phyloP scores from a whole-genome alignment of 2,329 filamentous ascomycete genomes.

The Beauveria asiatica region DNA sequence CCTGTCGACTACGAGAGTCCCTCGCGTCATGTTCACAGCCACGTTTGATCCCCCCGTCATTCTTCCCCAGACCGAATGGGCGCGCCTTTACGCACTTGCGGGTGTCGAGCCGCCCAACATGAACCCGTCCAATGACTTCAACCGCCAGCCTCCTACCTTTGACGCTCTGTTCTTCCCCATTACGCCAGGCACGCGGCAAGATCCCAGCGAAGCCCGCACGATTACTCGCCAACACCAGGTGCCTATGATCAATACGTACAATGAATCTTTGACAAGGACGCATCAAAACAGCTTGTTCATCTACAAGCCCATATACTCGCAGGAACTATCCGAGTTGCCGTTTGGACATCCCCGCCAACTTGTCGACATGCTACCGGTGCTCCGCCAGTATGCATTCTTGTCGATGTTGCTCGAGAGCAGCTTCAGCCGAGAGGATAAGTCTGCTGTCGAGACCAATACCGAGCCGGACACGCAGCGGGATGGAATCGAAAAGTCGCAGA shows the following conservation, averaged over 20 bases:
- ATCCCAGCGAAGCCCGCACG: constrained; percentile 49
- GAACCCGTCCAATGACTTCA: constrained; percentile 24
- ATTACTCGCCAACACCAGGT: constrained; percentile 43
- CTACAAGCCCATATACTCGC: constrained; percentile 64
- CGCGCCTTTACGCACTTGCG: constrained; percentile 52
- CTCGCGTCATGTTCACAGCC: constrained; percentile 66
- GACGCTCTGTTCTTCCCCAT: constrained; percentile 52
- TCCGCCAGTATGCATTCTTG: constrained; percentile 69
- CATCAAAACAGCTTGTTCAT: constrained; percentile 58
- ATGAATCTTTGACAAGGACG: constrained; percentile 22
- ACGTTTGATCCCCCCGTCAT: constrained; percentile 66
- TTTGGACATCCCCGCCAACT: constrained; percentile 75
- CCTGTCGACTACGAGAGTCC: constrained; percentile 43
- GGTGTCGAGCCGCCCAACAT: constrained; percentile 32
- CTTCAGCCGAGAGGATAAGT: constrained; percentile 35
- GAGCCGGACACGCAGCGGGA: constrained; percentile 8
- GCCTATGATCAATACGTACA: constrained; percentile 28
- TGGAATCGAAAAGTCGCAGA: constrained; percentile 11
- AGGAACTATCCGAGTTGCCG: constrained; percentile 57
- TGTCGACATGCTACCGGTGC: constrained; percentile 60
- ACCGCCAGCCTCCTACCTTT: constrained; percentile 36
- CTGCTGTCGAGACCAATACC: constrained; percentile 12
- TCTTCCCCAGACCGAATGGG: constrained; percentile 56
- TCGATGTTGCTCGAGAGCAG: constrained; percentile 55
- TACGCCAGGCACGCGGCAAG: constrained; percentile 37